These are phyloP conservation scores for Fusarium verticillioides DNA, from an alignment of 2,329 filamentous ascomycete genomes.

Conservation along the genomic window DNA sequence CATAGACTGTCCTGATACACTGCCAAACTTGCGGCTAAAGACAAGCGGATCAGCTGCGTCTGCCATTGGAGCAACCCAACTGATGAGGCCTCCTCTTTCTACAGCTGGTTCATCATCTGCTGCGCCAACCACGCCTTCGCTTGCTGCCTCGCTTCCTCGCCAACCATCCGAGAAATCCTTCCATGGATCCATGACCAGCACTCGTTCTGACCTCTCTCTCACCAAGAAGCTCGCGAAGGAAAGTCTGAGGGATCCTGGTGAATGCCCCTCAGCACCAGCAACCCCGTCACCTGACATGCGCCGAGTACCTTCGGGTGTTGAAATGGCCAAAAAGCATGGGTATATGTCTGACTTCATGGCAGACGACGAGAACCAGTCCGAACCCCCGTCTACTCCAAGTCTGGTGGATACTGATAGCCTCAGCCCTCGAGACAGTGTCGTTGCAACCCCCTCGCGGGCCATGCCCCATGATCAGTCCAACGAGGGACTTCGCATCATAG, in stretches of 20 bases:
- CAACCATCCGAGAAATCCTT: constrained; percentile 37
- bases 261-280: constrained; percentile 31
- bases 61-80: constrained; percentile 9
- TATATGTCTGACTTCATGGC: constrained; percentile 45
- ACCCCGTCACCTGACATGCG: constrained; percentile 29
- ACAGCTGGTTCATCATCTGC: constrained; percentile 19
- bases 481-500: constrained; percentile 43
- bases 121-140: constrained; percentile 23
- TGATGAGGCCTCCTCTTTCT: constrained; percentile 17
- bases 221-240: constrained; percentile 38
- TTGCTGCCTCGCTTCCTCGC: constrained; percentile 22
- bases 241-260: constrained; percentile 35
- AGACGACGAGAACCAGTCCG: constrained; percentile 46
- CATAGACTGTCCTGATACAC: constrained; percentile 49
- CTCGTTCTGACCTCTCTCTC: constrained; percentile 39
- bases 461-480: constrained; percentile 42
- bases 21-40: constrained; percentile 45
- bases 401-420: constrained; percentile 47
- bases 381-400: constrained; percentile 46
- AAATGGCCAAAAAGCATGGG: constrained; percentile 44
- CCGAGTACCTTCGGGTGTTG: constrained; percentile 43
- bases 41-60: constrained; percentile 33
- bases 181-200: constrained; percentile 36
- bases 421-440: constrained; percentile 44
- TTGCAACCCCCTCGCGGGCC: constrained; percentile 41